Base-by-base conservation (phyloP, 1,139 yeast genomes). In the Candida buenavistaensis region DNA sequence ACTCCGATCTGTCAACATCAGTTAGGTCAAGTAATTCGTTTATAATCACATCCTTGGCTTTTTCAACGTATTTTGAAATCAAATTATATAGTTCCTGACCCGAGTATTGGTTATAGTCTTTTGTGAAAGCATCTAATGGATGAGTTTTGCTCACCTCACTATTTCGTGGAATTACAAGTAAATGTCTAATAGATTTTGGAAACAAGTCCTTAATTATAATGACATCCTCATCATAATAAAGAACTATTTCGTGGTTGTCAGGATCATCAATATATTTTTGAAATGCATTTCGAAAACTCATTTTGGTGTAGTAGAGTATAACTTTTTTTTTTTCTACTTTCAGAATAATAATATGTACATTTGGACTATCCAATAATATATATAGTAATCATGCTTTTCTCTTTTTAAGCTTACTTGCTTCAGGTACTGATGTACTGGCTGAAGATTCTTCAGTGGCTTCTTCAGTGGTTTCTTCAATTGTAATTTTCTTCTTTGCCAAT, bases 181-280 rank as follows among this genome's bases (percentile, higher is more conserved):
- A 69, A 52, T 86, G 95, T 16, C 76, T 62, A 11, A 61, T 47
- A 1, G 90, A 62, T 52, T 86, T 86, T 11, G 92, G 88, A 51
- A 63, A 86, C 31, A 54, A 54, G 52, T 86, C 95, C 30, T 59
- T 58, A 14, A 86, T 63, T 2, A 85, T 75, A 3, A 79, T 73
- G 8, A 70, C 81, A 15, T 72, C 57, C 0, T 71, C 73, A 41
- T 82, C 83, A 35, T 61, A 53, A 43, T 53, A 75, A 1, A 80
- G 43, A 1, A 60, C 54, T 2, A 50, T 39, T 4, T 54, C 55
- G 23, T 43, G 43, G 27, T 47, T 38, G 4, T 47, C 42, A 1
- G 74, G 71, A 21, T 57, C 28, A 10, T 59, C 55, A 20, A 70
- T 62, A 46, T 64, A 65, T 3, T 41, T 35, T 41, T 63, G 63